Conservation (phyloP, 2,329 filamentous ascomycete species). For the Ceratocystis ficicola region DNA sequence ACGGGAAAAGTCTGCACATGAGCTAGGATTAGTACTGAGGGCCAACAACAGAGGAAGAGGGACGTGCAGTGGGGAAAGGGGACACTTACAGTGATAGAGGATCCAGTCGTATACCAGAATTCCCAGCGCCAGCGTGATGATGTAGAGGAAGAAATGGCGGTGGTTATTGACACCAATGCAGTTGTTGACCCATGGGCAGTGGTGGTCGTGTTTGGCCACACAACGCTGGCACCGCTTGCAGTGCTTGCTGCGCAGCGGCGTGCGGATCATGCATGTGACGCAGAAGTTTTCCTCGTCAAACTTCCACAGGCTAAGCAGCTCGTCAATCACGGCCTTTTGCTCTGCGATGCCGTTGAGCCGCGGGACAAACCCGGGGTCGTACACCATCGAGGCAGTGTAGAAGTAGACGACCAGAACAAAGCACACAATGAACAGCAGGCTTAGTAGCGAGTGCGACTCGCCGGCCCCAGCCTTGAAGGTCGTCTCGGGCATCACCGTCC, state of each 20-base stretch:
- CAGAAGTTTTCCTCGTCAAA: constrained; percentile 95
- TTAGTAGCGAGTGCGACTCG: constrained; percentile 53
- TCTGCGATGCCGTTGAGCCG: constrained; percentile 81
- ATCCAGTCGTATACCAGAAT: constrained; percentile 62
- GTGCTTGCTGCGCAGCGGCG: constrained; percentile 87
- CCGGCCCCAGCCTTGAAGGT: constrained; percentile 34
- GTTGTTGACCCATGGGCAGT: constrained; percentile 97
- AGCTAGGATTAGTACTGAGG: constrained; percentile 25
- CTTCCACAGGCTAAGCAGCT: constrained; percentile 71
- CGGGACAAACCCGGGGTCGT: constrained; percentile 85
- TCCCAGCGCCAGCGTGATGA: constrained; percentile 63
- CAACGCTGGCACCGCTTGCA: constrained; percentile 84
- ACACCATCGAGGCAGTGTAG: constrained; percentile 72
- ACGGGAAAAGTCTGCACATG: constrained; percentile 47
- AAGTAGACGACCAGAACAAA: constrained; percentile 67
- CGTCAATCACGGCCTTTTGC: constrained; percentile 79
- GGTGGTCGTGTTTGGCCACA: constrained; percentile 92
- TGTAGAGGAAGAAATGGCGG: constrained; percentile 86
- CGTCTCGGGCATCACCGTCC: constrained; percentile 50
- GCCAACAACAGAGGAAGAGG: background rate
- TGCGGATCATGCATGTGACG: constrained; percentile 85
- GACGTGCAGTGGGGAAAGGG: background rate
- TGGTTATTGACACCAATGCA: constrained; percentile 94
- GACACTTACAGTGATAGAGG: constrained; percentile 54
- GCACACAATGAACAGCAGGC: constrained; percentile 57